Evolutionary conservation across 1,284 basidiomycete genomes (phyloP).

Genomic region (Puccinia polysora): DNA sequence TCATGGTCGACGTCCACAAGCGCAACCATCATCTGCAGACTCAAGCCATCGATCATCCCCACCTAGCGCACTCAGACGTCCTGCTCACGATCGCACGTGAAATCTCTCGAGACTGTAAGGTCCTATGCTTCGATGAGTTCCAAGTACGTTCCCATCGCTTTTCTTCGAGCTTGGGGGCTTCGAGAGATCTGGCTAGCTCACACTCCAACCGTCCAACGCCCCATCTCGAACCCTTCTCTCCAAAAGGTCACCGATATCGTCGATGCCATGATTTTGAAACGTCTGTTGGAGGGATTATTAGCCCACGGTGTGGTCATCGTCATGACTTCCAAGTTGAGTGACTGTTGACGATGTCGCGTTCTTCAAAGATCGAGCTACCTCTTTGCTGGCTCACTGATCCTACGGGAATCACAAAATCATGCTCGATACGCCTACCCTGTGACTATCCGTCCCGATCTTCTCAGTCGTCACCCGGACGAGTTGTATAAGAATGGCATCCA

Average conservation of each 20-base stretch:
- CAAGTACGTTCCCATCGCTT: slow-evolving; percentile 72
- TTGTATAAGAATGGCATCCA: slow-evolving; percentile 99
- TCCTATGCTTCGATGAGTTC: slow-evolving; percentile 97
- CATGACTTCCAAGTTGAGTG: slow-evolving; percentile 86
- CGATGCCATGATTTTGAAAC: slow-evolving; percentile 94
- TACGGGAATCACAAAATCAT: no score
- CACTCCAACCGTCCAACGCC: background rate
- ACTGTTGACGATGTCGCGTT: no score
- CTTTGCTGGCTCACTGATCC: no score
- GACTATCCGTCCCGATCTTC: no score
- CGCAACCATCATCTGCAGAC: slow-evolving; percentile 73
- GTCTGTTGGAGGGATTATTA: slow-evolving; percentile 76
- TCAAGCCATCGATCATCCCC: slow-evolving; percentile 62
- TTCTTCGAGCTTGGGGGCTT: no score
- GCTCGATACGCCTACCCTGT: no score
- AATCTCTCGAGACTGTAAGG: slow-evolving; percentile 73
- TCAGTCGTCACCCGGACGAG: slow-evolving; percentile 90
- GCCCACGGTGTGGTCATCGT: slow-evolving; percentile 87
- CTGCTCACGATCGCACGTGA: slow-evolving; percentile 83
- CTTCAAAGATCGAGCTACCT: no score
- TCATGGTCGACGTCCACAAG: slow-evolving; percentile 98
- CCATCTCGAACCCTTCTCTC: slow-evolving; percentile 2
- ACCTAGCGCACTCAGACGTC: slow-evolving; percentile 63
- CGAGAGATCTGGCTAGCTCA: background rate
- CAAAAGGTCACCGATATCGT: slow-evolving; percentile 98